Percentiles rank a stretch among this genome's conserved stretches.
Evolutionary conservation across 352 stramenopile species (phyloP).

Genomic region (Pythium periplocum): DNA sequence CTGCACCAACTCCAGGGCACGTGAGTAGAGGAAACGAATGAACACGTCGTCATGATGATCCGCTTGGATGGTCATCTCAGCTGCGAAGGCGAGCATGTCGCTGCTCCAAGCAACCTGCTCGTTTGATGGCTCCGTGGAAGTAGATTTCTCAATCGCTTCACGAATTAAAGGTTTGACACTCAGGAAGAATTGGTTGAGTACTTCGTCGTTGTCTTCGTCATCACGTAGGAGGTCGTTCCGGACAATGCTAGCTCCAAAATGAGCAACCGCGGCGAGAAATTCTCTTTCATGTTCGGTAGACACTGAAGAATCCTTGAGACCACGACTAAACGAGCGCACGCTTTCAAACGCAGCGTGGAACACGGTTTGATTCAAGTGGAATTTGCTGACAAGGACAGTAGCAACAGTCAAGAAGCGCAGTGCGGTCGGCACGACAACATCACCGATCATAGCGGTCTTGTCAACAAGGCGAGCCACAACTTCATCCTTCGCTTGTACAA

Average conservation of each 20-base stretch:
- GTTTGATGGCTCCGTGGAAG: background rate
- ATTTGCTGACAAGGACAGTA: conserved; percentile 38
- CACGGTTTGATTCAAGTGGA: conserved; percentile 32
- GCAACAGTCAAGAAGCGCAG: conserved; percentile 46
- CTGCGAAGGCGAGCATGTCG: conserved; percentile 11
- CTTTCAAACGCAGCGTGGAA: conserved; percentile 3
- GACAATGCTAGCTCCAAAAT: conserved; percentile 29
- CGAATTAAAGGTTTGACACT: conserved; percentile 10
- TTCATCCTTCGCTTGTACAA: conserved; percentile 28
- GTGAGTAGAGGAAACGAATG: conserved; percentile 30
- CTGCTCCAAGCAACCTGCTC: conserved; percentile 1
- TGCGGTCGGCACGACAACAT: conserved; percentile 22
- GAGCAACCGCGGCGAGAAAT: conserved; percentile 24
- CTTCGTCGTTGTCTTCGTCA: conserved; percentile 52
- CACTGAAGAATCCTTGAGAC: no score
- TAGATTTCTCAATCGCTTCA: background rate
- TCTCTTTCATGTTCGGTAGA: conserved; percentile 11
- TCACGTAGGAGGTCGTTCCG: conserved; percentile 27
- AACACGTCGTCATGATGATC: conserved; percentile 26
- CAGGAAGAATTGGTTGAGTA: conserved; percentile 16
- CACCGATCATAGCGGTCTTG: background rate
- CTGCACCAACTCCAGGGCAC: conserved; percentile 34
- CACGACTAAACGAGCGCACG: no score
- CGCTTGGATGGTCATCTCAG: conserved; percentile 8
- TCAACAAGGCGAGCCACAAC: conserved; percentile 7